Evolutionary conservation across 2,329 filamentous ascomycete species (phyloP), one percentile per base, ranked within the genome.

Genomic region (Myriosclerotinia scirpicola): DNA sequence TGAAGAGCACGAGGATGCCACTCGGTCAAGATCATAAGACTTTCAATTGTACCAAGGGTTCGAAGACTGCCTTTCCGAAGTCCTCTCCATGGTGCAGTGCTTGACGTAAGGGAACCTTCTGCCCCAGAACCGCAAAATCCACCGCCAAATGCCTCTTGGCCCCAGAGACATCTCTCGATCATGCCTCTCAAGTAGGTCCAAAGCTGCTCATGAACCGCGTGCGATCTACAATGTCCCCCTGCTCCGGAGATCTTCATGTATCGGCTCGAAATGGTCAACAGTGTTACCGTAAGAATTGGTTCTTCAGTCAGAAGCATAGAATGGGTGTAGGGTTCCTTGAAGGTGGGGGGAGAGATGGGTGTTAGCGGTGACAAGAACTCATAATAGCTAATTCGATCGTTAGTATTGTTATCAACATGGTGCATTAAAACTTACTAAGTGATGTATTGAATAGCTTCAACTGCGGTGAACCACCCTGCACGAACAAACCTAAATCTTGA

Each of bases 1-100:
- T 98, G 94, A 68, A 99, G 83, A 20, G 93, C 93, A 7, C 94
- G 87, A 5, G 95, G 95, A 77, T 98, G 94, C 94, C 95, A 99
- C 75, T 99, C 95, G 1, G 94, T 98, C 54, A 99, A 81, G 36
- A 99, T 89, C 82, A 99, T 88, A 42, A 99, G 80, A 44, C 93
- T 96, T 79, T 99, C 95, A 36, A 99, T 92, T 0, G 94, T 97
- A 20, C 95, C 95, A 4, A 99, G 81, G 0, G 94, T 97, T 63
- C 95, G 86, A 64, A 98, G 81, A 71, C 93, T 95, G 26, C 90
- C 90, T 75, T 90, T 90, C 66, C 87, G 77, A 79, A 93, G 75
- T 79, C 87, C 84, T 80, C 89, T 81, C 86, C 90, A 85, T 58
- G 90, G 83, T 69, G 90, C 87, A 5, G 88, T 90, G 77, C 86